A percentile compares a stretch with the other conserved stretches of the same genome.
Conservation (phyloP, 2,329 filamentous ascomycete genomes). For the Diaporthe batatas region DNA sequence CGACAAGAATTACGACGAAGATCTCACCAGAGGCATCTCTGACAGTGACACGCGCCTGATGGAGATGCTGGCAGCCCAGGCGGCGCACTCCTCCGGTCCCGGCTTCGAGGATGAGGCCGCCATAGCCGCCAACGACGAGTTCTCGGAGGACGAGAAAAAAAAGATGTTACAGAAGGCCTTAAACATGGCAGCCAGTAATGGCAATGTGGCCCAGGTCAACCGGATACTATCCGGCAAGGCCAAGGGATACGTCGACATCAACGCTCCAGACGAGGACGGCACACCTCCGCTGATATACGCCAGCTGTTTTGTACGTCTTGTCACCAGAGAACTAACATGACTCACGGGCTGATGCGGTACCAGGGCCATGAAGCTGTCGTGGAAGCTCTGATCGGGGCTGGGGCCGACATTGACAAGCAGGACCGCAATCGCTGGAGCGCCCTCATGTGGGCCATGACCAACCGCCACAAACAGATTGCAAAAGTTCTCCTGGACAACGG, state of each 20-base stretch:
- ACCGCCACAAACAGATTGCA: constrained; percentile 94
- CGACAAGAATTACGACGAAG: constrained; percentile 80
- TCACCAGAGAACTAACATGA: constrained; percentile 36
- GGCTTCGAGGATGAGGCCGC: constrained; percentile 84
- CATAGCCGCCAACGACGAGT: constrained; percentile 79
- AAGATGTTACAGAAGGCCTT: constrained; percentile 87
- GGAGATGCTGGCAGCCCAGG: constrained; percentile 96
- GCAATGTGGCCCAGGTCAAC: constrained; percentile 85
- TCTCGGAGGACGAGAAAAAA: constrained; percentile 82
- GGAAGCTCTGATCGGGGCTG: constrained; percentile 83
- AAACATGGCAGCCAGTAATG: constrained; percentile 97
- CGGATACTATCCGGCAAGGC: constrained; percentile 82
- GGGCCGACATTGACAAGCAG: constrained; percentile 90
- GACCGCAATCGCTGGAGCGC: constrained; percentile 98
- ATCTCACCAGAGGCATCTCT: constrained; percentile 67
- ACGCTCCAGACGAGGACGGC: constrained; percentile 91
- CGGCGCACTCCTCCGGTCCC: constrained; percentile 82
- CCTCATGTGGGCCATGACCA: constrained; percentile 99
- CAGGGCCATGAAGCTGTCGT: constrained; percentile 93
- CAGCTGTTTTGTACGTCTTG: constrained; percentile 86
- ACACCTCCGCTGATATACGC: constrained; percentile 98
- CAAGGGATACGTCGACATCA: constrained; percentile 83
- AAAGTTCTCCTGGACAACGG: constrained; percentile 93
- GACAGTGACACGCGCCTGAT: constrained; percentile 91
- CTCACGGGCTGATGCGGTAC: constrained; percentile 42